phyloP scores from a whole-genome alignment of 306 rosid genomes.

The apple (Malus domestica) region DNA sequence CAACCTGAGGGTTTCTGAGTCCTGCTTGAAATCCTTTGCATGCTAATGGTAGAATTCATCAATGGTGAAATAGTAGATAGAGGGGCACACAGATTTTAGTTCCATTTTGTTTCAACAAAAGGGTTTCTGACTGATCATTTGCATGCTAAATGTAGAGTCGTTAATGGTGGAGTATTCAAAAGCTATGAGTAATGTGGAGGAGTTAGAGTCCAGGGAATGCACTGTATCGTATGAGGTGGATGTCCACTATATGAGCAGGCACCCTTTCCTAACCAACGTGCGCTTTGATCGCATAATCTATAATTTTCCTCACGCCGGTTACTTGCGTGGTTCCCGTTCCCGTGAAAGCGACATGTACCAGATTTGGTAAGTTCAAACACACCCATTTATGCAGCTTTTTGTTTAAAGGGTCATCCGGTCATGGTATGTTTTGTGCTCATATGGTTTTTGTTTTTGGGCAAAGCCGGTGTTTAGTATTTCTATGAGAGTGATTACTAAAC shows the following conservation, averaged over 20 bases:
- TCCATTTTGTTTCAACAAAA: background rate
- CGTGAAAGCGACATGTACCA: background rate
- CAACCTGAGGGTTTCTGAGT: background rate
- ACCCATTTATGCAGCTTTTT: background rate
- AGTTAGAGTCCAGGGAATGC: background rate
- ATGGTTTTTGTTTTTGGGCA: background rate
- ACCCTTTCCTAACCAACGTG: background rate
- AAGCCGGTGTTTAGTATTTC: background rate
- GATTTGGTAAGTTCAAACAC: constrained; percentile 7
- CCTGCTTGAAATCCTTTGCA: background rate
- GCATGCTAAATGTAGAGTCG: background rate
- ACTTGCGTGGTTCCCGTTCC: background rate
- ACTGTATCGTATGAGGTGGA: background rate
- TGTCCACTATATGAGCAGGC: background rate
- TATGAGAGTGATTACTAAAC: background rate
- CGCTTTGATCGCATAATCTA: constrained; percentile 17
- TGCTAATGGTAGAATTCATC: background rate
- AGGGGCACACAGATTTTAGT: background rate
- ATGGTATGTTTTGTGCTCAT: background rate
- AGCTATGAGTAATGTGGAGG: constrained; percentile 2
- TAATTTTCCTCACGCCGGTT: constrained; percentile 28
- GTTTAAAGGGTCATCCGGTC: background rate
- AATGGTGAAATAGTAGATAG: background rate
- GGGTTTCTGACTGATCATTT: background rate
- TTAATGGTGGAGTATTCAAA: background rate